A percentile compares a stretch with the other conserved stretches of the same genome.
phyloP scores from a whole-genome alignment of 2,329 filamentous ascomycete genomes.

The Epichloe hybrida region DNA sequence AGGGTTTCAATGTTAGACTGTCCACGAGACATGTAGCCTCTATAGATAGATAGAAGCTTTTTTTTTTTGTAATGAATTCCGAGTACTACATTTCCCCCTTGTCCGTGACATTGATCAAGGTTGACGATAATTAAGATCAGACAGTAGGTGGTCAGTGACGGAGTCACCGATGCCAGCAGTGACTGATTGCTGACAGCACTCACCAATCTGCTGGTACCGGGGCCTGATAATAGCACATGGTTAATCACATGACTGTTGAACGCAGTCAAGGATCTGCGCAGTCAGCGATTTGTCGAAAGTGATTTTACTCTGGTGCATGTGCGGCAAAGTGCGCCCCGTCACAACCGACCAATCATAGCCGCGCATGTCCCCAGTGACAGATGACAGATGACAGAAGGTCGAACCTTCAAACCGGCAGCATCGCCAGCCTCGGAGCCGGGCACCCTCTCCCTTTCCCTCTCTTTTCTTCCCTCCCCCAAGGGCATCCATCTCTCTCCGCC shows the following conservation, averaged over 20 bases:
- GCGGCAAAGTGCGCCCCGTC: not conserved
- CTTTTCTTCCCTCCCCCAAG: not conserved
- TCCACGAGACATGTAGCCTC: not conserved
- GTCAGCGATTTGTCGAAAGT: too few relatives aligned
- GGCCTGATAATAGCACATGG: too few relatives aligned
- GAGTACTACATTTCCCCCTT: not conserved
- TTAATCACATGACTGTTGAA: too few relatives aligned
- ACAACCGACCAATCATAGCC: not conserved
- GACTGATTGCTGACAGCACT: too few relatives aligned
- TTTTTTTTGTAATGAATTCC: conserved; percentile 3
- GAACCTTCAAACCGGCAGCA: not conserved
- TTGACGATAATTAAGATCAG: too few relatives aligned
- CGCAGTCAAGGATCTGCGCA: too few relatives aligned
- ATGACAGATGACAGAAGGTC: not conserved
- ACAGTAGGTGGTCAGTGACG: too few relatives aligned
- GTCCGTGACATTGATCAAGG: too few relatives aligned
- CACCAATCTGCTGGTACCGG: too few relatives aligned
- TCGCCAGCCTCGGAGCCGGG: not conserved
- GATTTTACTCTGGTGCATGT: too few relatives aligned
- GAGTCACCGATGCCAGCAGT: too few relatives aligned
- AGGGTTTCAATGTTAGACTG: not conserved
- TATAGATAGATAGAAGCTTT: conserved; percentile 2
- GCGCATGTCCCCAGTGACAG: not conserved
- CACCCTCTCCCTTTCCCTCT: not conserved
- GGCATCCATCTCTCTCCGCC: not conserved